Evolutionary conservation across 345 rosid species (phyloP).

Genomic region (Ricinus communis): DNA sequence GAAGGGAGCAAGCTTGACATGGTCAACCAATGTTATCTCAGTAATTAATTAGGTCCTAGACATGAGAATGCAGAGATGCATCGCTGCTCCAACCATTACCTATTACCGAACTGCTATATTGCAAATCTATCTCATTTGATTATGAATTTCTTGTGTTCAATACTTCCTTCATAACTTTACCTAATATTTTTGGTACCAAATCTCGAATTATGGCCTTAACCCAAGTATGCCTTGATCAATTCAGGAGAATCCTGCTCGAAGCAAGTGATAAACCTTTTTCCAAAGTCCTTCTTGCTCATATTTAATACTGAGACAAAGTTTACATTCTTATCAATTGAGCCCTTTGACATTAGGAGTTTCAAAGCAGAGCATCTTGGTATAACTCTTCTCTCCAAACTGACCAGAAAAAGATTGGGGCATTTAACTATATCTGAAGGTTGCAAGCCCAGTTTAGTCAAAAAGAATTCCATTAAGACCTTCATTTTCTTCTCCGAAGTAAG

Average conservation of each 20-base stretch:
- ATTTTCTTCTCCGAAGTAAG: slow-evolving; percentile 23
- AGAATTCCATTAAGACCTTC: too few relatives aligned
- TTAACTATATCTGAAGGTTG: slow-evolving; percentile 22
- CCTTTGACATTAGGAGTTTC: slow-evolving; percentile 25
- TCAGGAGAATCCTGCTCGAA: slow-evolving; percentile 22
- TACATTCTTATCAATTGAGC: slow-evolving; percentile 10
- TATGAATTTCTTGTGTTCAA: too few relatives aligned
- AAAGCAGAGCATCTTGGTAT: slow-evolving; percentile 31
- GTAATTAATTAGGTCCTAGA: not conserved
- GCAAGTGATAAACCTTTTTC: slow-evolving; percentile 9
- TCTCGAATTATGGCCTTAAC: not conserved
- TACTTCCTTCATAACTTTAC: too few relatives aligned
- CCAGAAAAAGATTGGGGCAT: slow-evolving; percentile 28
- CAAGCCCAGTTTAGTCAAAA: slow-evolving; percentile 19
- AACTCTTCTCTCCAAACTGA: slow-evolving; percentile 27
- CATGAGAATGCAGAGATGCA: not conserved
- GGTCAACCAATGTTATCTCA: not conserved
- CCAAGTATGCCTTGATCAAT: slow-evolving; percentile 19
- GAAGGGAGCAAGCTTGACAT: not conserved
- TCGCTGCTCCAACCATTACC: not conserved
- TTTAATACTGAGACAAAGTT: not conserved
- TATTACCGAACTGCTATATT: not conserved
- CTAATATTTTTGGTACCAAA: too few relatives aligned
- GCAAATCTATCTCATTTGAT: too few relatives aligned
- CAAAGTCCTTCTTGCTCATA: slow-evolving; percentile 1